Base-by-base conservation (phyloP, 2,329 filamentous ascomycete genomes). In the Endocalyx cinctus region DNA sequence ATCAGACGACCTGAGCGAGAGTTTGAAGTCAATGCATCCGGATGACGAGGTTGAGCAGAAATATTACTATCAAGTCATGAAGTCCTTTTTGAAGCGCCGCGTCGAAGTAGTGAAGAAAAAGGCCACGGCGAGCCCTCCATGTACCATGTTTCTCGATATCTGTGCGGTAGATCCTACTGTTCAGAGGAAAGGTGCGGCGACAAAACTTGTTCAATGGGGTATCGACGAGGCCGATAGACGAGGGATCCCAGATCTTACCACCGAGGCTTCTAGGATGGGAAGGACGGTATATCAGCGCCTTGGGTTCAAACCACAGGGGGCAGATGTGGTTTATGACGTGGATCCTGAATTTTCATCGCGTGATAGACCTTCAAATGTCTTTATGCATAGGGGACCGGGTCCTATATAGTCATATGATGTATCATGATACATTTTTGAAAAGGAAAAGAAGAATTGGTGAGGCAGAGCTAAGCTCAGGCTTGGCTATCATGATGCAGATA, bases 121-220 rank as follows among this genome's bases (percentile, higher is more conserved):
- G 30, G 58, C 60, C 3, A 32, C 29, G 1, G 54, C 54, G 2
- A 43, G 46, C 7, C 59, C 56, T 4, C 70, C 72, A 0, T 64
- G 72, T 0, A 57, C 69, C 3, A 64, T 77, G 47, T 63, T 64
- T 1, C 57, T 79, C 34, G 67, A 72, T 34, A 40, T 71, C 3
- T 74, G 71, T 38, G 67, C 57, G 12, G 72, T 77, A 5, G 63
- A 77, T 38, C 74, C 74, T 1, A 55, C 47, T 1, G 74, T 68
- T 35, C 75, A 79, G 46, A 58, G 72, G 10, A 51, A 49, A n/a
- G 68, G 70, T 1, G 59, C 72, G 33, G 70, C 68, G 7, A 51
- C 42, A 16, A 50, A 43, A 31, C 43, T 74, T 33, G 70, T 72
- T 10, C 55, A 60, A 42, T 73, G 66, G 67, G 70, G 70, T 0